Percentiles rank a stretch among this genome's conserved stretches.
Conservation (phyloP, 2,329 filamentous ascomycete species). For the Cordyceps javanica region DNA sequence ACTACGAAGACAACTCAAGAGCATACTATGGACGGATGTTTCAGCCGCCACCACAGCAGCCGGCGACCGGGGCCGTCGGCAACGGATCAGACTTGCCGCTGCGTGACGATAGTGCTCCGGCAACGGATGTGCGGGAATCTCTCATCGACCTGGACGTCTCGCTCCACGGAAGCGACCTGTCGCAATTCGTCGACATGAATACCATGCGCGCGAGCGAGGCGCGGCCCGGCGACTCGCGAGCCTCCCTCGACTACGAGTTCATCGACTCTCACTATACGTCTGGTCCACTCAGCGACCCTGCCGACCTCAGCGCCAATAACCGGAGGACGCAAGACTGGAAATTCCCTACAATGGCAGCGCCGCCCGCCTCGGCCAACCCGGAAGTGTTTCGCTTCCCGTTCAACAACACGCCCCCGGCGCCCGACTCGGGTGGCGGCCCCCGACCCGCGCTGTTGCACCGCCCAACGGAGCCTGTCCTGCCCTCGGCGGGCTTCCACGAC, state of each 20-base stretch:
- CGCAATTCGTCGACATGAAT: conserved; percentile 54
- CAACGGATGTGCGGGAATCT: conserved; percentile 50
- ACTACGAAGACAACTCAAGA: conserved; percentile 58
- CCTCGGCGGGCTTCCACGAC: conserved; percentile 36
- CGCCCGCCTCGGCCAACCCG: conserved; percentile 46
- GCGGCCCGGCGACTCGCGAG: conserved; percentile 38
- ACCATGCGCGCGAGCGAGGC: conserved; percentile 45
- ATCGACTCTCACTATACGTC: conserved; percentile 39
- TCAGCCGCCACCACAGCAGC: conserved; percentile 28
- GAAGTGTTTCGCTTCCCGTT: conserved; percentile 47
- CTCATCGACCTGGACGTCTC: conserved; percentile 60
- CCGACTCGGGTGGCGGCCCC: conserved; percentile 16
- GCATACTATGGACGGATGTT: conserved; percentile 48
- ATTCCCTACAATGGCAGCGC: conserved; percentile 46
- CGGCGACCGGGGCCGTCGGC: background rate
- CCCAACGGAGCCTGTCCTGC: conserved; percentile 43
- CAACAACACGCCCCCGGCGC: conserved; percentile 22
- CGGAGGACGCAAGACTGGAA: conserved; percentile 52
- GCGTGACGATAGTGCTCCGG: conserved; percentile 46
- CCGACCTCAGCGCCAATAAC: conserved; percentile 43
- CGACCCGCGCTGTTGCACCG: conserved; percentile 45
- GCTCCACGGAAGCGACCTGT: conserved; percentile 48
- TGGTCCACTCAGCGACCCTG: conserved; percentile 52
- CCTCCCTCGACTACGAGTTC: conserved; percentile 44
- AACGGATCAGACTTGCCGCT: conserved; percentile 51